Percentiles rank a stretch among this genome's conserved stretches.
phyloP scores from a whole-genome alignment of 2,329 filamentous ascomycete species.

The Epichloe amarillans region DNA sequence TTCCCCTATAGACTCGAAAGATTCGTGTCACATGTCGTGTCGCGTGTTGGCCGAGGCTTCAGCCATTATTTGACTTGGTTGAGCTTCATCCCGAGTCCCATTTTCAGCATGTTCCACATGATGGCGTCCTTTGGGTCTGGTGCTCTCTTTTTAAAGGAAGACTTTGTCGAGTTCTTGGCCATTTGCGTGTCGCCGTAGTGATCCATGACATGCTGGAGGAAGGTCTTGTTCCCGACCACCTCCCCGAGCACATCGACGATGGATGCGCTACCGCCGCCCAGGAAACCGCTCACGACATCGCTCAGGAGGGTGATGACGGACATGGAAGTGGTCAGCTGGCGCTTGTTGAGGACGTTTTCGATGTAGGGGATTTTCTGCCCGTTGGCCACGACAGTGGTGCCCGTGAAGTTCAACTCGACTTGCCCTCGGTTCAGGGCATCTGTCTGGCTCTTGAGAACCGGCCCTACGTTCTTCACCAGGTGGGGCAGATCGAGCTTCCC shows the following conservation, averaged over 20 bases:
- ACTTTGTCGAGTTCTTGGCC: slow-evolving; percentile 1
- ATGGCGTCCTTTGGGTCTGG: slow-evolving; percentile 3
- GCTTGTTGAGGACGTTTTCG: slow-evolving; percentile 29
- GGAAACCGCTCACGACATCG: slow-evolving; percentile 24
- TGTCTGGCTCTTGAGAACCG: slow-evolving; percentile 25
- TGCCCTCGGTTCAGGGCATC: slow-evolving; percentile 24
- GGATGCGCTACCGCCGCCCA: slow-evolving; percentile 15
- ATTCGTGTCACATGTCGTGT: too few relatives aligned
- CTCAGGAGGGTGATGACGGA: slow-evolving; percentile 25
- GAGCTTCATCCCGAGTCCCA: slow-evolving; percentile 5
- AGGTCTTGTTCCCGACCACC: slow-evolving; percentile 25
- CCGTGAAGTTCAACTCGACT: slow-evolving; percentile 27
- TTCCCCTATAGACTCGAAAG: too few relatives aligned
- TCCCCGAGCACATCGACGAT: slow-evolving; percentile 23
- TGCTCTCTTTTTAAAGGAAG: background rate
- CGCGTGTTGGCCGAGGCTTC: background rate
- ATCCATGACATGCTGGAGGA: slow-evolving; percentile 22
- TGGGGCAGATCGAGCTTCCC: slow-evolving; percentile 27
- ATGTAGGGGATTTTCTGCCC: slow-evolving; percentile 29
- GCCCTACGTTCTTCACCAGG: slow-evolving; percentile 27
- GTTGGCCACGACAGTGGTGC: slow-evolving; percentile 27
- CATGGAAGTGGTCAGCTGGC: slow-evolving; percentile 21
- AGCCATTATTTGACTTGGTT: background rate
- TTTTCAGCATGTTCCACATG: slow-evolving; percentile 7
- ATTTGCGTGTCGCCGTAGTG: slow-evolving; percentile 19